Percentiles rank a stretch among this genome's conserved stretches.
These are phyloP conservation scores for Coemansia sp. DNA, from an alignment of 192 early-diverging fungal genomes.

Conservation along the genomic window DNA sequence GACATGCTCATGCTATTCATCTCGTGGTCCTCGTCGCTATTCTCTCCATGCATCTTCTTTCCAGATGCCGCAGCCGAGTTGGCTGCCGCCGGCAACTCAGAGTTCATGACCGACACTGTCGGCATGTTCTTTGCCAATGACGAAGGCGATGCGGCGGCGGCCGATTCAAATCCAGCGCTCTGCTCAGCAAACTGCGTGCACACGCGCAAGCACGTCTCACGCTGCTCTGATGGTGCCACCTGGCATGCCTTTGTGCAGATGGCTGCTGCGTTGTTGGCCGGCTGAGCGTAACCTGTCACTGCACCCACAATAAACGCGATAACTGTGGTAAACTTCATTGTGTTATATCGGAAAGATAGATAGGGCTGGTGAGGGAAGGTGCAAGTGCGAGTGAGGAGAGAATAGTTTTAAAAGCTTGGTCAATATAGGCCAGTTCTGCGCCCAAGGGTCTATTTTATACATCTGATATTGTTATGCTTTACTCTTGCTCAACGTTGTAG, in stretches of 20 bases:
- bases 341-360: background rate
- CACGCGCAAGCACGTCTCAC: slow-evolving; percentile 28
- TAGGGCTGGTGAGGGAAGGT: background rate
- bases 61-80: background rate
- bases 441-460: background rate
- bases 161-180: slow-evolving; percentile 12
- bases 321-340: slow-evolving; percentile 18
- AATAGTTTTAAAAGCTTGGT: background rate
- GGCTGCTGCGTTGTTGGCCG: slow-evolving; percentile 6
- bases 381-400: background rate
- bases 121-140: background rate
- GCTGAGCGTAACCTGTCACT: slow-evolving; percentile 4
- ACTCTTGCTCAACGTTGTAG: background rate
- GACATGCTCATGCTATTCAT: slow-evolving; percentile 7
- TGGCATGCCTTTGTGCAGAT: slow-evolving; percentile 30
- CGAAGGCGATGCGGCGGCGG: slow-evolving; percentile 5
- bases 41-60: slow-evolving; percentile 17
- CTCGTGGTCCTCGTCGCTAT: slow-evolving; percentile 16
- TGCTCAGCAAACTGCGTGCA: slow-evolving; percentile 37
- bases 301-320: background rate
- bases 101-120: slow-evolving; percentile 2
- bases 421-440: too few relatives aligned
- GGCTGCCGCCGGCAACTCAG: background rate
- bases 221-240: slow-evolving; percentile 25
- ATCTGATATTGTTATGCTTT: background rate